A percentile compares a stretch with the other conserved stretches of the same genome.
These are phyloP conservation scores for Coniochaeta prunicola DNA, from an alignment of 2,329 filamentous ascomycete species.

Conservation along the genomic window DNA sequence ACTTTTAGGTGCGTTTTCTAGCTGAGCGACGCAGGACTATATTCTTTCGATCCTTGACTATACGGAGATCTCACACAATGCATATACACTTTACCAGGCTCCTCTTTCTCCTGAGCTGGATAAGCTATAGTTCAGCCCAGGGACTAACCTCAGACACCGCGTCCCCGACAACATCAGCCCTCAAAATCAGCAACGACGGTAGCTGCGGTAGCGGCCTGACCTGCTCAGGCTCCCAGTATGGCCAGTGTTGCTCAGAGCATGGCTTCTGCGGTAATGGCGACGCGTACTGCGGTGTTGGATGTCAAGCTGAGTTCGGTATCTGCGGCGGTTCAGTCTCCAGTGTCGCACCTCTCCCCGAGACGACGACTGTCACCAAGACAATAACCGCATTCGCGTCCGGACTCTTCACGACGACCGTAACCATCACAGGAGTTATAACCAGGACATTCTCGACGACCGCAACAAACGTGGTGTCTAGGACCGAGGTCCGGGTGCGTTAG, in stretches of 20 bases:
- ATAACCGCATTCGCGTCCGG: not conserved
- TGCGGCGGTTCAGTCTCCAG: not conserved
- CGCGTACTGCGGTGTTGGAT: not conserved
- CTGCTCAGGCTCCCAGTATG: not conserved
- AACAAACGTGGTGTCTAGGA: not conserved
- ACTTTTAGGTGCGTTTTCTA: not conserved
- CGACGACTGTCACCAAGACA: not conserved
- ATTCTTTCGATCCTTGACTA: not conserved
- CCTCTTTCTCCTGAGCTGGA: not conserved
- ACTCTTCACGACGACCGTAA: not conserved
- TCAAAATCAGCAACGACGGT: not conserved
- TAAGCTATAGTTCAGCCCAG: not conserved
- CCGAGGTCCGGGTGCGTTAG: not conserved
- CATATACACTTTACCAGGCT: not conserved
- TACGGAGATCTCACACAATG: not conserved
- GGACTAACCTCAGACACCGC: not conserved
- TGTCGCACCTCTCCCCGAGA: not conserved
- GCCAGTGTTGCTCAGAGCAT: not conserved
- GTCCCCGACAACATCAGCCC: not conserved
- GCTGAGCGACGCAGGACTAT: not conserved
- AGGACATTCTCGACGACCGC: not conserved
- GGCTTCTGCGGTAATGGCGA: not conserved
- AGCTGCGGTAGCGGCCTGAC: not conserved
- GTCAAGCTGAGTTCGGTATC: not conserved
- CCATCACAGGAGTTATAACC: not conserved